Base-by-base conservation (phyloP, 371 early-diverging fungal species). In the Syncephalastrum racemosum region DNA sequence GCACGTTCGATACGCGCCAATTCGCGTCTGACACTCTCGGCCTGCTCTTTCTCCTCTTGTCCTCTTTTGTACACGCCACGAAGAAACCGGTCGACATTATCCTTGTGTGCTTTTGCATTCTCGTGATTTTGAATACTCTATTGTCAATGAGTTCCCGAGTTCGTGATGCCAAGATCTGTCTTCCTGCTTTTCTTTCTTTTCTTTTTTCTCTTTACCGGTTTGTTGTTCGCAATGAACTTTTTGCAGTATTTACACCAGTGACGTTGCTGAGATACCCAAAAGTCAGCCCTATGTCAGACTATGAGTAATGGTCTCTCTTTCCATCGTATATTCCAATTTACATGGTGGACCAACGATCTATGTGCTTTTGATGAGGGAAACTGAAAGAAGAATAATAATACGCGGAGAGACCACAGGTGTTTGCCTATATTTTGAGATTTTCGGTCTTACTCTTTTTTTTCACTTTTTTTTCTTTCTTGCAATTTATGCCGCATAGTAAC, bases 191-290 rank as follows among this genome's bases (percentile, higher is more conserved):
- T n/a, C 23, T 50, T 41, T 19, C 31, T 13, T 40, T 15, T 5
- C 24, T 55, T 22, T 40, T 15, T 5, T 22, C 51, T 22, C 65
- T 81, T 64, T 85, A 89, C 91, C 36, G 78, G 72, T 53, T 88
- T 87, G 69, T 89, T 90, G 58, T 90, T 89, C 1, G 80, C 73
- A 19, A 90, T 78, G 64, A 73, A 90, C 56, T 86, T 84, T 68
- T 84, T 81, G 74, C 91, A 90, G 62, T 86, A 90, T 50, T 84
- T 80, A 73, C 91, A 90, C 75, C 75, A 90, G 60, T 78, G 81
- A 52, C 83, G 80, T 63, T 80, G 80, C 61, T 86, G 82, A 7
- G 89, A 85, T 14, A 85, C 86, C 91, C 91, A 90, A 65, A 83
- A 86, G 56, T 90, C 89, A 19, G 88, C 69, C 90, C 87, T 90